Evolutionary conservation across 129 eudicot genomes (phyloP).

Genomic region (Flaveria robusta): DNA sequence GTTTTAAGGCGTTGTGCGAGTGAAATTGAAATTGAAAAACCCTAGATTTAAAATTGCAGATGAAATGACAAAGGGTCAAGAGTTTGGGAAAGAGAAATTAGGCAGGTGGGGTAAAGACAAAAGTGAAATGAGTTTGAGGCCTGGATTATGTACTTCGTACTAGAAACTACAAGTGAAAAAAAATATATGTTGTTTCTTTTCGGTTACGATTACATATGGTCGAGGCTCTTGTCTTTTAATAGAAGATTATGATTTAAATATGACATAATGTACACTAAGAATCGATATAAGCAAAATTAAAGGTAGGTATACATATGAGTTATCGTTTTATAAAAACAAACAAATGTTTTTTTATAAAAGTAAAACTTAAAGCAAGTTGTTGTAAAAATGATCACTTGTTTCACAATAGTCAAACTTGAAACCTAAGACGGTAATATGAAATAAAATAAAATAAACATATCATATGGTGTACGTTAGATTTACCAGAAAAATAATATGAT

Average conservation of each 20-base stretch:
- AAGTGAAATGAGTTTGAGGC: constrained; percentile 54
- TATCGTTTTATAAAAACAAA: too few relatives aligned
- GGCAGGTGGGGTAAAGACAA: constrained; percentile 60
- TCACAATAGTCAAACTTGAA: constrained; percentile 28
- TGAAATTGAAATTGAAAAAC: constrained; percentile 39
- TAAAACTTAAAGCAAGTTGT: constrained; percentile 4
- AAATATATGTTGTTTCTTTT: constrained; percentile 9
- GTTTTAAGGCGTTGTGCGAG: constrained; percentile 8
- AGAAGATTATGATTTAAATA: too few relatives aligned
- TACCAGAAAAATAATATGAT: not conserved
- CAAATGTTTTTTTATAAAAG: not conserved
- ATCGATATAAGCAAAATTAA: too few relatives aligned
- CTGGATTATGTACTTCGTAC: constrained; percentile 38
- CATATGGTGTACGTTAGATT: not conserved
- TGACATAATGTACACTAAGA: too few relatives aligned
- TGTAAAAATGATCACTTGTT: constrained; percentile 28
- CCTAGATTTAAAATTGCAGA: constrained; percentile 60
- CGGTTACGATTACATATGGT: too few relatives aligned
- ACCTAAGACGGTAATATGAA: not conserved
- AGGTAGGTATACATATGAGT: too few relatives aligned
- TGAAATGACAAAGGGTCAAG: constrained; percentile 27
- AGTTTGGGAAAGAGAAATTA: constrained; percentile 45
- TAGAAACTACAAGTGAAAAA: constrained; percentile 33
- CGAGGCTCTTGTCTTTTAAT: too few relatives aligned
- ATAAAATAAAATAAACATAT: too few relatives aligned